Evolutionary conservation across 176 grass and related monocot species (phyloP).

Genomic region (Calamus simplicifolius): DNA sequence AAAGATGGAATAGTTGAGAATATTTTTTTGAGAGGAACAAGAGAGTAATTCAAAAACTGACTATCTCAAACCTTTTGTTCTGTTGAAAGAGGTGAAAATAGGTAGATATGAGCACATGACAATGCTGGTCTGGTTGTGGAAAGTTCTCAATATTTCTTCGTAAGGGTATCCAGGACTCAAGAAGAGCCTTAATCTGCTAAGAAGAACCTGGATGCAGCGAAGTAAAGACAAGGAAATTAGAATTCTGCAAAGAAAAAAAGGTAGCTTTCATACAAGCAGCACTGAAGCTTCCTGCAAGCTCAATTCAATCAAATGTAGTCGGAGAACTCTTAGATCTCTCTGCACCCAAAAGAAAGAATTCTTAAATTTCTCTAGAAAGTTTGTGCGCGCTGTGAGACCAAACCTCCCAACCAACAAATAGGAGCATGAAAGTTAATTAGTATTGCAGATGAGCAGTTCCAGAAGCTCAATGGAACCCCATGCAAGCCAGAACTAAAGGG

Average conservation of each 20-base stretch:
- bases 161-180: constrained; percentile 94
- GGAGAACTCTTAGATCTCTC: no score
- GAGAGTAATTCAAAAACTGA: background rate
- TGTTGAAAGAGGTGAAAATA: constrained; percentile 71
- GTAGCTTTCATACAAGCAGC: no score
- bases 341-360: no score
- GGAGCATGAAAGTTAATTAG: no score
- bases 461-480: no score
- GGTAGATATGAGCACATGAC: constrained; percentile 97
- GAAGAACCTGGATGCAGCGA: constrained; percentile 55
- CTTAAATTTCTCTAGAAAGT: no score
- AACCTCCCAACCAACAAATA: no score
- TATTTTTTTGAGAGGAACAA: background rate
- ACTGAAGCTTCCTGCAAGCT: background rate
- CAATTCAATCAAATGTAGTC: no score
- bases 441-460: no score
- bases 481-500: no score
- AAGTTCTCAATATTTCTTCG: constrained; percentile 84
- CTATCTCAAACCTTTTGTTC: constrained; percentile 54
- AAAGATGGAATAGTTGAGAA: constrained; percentile 11
- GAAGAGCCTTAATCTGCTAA: constrained; percentile 92
- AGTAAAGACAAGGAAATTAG: constrained; percentile 11
- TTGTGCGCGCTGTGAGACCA: no score
- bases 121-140: constrained; percentile 86
- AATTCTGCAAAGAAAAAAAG: no score